Conservation (phyloP, 495 filamentous ascomycete species). For the Physcia stellaris region DNA sequence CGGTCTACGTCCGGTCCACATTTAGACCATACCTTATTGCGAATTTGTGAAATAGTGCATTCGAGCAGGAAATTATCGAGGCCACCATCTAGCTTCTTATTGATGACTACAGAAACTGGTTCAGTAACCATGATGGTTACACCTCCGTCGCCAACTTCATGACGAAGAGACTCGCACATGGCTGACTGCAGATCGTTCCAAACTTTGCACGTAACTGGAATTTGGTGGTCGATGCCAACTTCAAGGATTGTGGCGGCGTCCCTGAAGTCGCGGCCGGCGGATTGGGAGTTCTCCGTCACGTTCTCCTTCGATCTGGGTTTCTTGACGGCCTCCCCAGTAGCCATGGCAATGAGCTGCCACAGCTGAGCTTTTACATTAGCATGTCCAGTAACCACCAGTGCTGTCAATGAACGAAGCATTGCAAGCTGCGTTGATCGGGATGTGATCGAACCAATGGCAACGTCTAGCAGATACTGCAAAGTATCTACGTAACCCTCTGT, state of each 20-base stretch:
- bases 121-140: constrained; percentile 51
- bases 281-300: constrained; percentile 5
- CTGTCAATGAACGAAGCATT: constrained; percentile 28
- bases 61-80: constrained; percentile 10
- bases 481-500: constrained; percentile 1
- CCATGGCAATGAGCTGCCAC: constrained; percentile 26
- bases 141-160: constrained; percentile 52
- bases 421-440: constrained; percentile 32
- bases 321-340: constrained; percentile 17
- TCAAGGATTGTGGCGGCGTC: constrained; percentile 54
- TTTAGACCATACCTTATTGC: constrained; percentile 13
- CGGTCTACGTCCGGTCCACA: constrained; percentile 41
- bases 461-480: constrained; percentile 7
- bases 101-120: constrained; percentile 46
- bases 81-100: constrained; percentile 6
- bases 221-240: constrained; percentile 36
- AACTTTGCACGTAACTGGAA: constrained; percentile 23
- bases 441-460: constrained; percentile 12
- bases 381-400: too few species aligned
- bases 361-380: constrained; percentile 8
- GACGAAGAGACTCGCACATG: constrained; percentile 41
- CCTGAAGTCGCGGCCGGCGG: constrained; percentile 41
- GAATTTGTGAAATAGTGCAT: constrained; percentile 17
- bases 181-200: constrained; percentile 51
- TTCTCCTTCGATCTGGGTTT: background rate